phyloP scores from a whole-genome alignment of 2,329 filamentous ascomycete species.

The Aureobasidium vineae region DNA sequence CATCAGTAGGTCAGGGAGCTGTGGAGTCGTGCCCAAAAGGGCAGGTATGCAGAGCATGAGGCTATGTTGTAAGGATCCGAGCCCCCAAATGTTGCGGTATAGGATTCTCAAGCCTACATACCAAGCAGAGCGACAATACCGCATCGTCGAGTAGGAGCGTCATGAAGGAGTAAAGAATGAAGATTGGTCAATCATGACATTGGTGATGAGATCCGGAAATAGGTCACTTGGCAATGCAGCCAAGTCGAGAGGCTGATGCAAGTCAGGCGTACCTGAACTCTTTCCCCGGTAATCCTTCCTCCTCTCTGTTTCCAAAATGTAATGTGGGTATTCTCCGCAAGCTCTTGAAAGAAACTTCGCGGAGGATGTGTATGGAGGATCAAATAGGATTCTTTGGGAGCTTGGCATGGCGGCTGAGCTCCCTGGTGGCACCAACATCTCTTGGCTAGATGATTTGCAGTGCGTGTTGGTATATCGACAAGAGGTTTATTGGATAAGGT shows the following conservation, averaged over 20 bases:
- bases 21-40: background rate
- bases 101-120: background rate
- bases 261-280: background rate
- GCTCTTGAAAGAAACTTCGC: background rate
- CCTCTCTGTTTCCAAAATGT: background rate
- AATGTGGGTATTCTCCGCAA: background rate
- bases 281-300: background rate
- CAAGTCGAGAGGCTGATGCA: background rate
- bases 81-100: background rate
- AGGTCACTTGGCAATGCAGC: background rate
- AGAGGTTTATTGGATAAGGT: background rate
- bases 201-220: background rate
- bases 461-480: background rate
- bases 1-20: background rate
- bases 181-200: background rate
- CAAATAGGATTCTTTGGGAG: background rate
- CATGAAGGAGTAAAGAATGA: background rate
- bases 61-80: slow-evolving; percentile 1
- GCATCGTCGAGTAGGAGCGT: too few species aligned
- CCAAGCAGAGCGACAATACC: background rate
- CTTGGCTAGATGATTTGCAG: background rate
- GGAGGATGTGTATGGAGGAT: background rate
- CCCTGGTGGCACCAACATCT: background rate
- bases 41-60: background rate
- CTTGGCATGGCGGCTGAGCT: background rate